Conservation (phyloP, 768 basidiomycete species). For the Mycena chlorophos region DNA sequence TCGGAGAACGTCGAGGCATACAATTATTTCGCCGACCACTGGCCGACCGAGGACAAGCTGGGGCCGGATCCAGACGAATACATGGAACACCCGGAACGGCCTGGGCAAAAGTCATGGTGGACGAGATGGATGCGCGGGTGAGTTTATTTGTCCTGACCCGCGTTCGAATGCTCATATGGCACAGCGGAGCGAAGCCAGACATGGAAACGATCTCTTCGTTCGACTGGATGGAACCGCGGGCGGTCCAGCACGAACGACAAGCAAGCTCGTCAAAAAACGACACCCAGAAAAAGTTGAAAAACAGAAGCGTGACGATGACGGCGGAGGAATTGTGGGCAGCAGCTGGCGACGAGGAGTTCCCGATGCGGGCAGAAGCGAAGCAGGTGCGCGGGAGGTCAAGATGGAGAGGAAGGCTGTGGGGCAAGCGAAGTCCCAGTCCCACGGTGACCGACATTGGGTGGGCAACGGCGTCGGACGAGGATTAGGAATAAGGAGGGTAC, state of each 20-base stretch:
- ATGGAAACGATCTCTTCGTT: conserved; percentile 16
- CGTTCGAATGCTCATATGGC: neutral
- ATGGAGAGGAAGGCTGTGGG: conserved; percentile 14
- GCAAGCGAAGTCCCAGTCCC: conserved; percentile 3
- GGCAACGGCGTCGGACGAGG: conserved; percentile 7
- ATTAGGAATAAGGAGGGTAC: neutral
- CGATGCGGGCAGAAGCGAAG: conserved; percentile 12
- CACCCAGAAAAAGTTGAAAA: conserved; percentile 6
- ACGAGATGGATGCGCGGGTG: neutral
- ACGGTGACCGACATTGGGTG: conserved; percentile 16
- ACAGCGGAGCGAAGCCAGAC: neutral
- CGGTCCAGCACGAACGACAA: neutral
- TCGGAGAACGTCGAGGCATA: too few species aligned
- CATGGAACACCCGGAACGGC: neutral
- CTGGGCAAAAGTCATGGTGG: neutral
- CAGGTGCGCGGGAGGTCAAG: neutral
- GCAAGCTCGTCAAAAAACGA: conserved; percentile 1
- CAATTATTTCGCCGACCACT: conserved; percentile 3
- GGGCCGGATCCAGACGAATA: neutral
- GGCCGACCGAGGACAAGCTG: neutral
- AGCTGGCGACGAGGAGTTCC: conserved; percentile 19
- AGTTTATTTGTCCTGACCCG: neutral
- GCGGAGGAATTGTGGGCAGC: neutral
- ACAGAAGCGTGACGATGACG: neutral
- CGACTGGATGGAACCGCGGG: conserved; percentile 16